These are phyloP conservation scores for Fusarium liriodendri DNA, from an alignment of 2,329 filamentous ascomycete species.

Conservation along the genomic window DNA sequence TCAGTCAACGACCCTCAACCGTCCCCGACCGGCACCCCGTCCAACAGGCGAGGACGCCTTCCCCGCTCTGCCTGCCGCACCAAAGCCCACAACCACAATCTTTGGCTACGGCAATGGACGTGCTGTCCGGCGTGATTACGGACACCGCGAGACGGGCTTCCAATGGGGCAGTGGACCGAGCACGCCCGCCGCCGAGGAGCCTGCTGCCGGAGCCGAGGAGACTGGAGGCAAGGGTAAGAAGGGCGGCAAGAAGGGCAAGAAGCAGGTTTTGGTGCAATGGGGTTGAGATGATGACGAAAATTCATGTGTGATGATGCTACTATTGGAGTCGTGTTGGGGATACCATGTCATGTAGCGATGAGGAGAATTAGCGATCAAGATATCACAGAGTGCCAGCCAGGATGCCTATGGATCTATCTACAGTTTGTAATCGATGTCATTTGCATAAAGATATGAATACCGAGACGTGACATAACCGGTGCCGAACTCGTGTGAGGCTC, in stretches of 20 bases:
- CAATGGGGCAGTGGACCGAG: conserved; percentile 58
- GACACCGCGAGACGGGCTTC: conserved; percentile 62
- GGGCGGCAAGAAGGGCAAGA: conserved; percentile 69
- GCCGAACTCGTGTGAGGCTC: no score
- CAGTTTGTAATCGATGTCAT: not conserved
- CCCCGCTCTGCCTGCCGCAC: conserved; percentile 82
- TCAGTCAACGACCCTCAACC: conserved; percentile 41
- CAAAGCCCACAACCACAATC: conserved; percentile 73
- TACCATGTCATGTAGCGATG: not conserved
- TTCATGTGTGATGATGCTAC: not conserved
- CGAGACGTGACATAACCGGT: not conserved
- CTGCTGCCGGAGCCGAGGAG: conserved; percentile 41
- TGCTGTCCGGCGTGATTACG: conserved; percentile 65
- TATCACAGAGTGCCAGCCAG: not conserved
- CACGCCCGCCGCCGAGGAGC: conserved; percentile 43
- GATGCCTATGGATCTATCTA: not conserved
- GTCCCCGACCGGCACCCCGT: conserved; percentile 30
- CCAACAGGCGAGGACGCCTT: conserved; percentile 71
- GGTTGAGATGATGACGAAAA: conserved; percentile 52
- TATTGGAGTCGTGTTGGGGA: not conserved
- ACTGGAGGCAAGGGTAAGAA: conserved; percentile 61
- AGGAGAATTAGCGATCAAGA: not conserved
- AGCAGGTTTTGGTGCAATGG: conserved; percentile 71
- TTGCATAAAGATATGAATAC: not conserved
- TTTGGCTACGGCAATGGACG: conserved; percentile 69